Base-by-base conservation (phyloP, 2,329 filamentous ascomycete species). In the Zymoseptoria pseudotritici region DNA sequence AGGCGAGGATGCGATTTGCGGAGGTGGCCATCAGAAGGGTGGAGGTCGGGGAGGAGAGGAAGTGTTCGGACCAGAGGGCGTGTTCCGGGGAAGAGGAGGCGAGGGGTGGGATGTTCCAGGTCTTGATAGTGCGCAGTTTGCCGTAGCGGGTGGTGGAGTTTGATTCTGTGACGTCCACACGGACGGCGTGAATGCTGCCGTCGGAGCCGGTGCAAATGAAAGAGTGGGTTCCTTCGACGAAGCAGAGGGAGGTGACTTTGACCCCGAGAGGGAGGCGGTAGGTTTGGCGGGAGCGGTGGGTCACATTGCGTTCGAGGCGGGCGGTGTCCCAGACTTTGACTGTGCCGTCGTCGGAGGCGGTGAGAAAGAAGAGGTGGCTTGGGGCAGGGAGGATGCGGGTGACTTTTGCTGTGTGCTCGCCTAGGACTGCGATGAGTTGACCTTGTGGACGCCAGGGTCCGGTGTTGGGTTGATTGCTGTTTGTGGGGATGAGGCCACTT, bases 311-410 rank as follows among this genome's bases (percentile, higher is more conserved):
- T 75, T 99, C 94, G 6, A 99, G 81, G 22, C 94, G 84, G 24
- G 86, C 86, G 24, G 91, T 88, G 75, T 99, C 94, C 94, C 94
- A 99, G 4, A 99, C 83, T 70, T 90, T 96, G 59, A 97, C 90
- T 6, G 84, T 86, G 2, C 94, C 90, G 74, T 99, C 94, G 69
- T 96, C 90, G 9, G 92, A 93, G 6, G 87, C 93, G 0, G 94
- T 97, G 59, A 97, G 82, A 74, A 99, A 99, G 76, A 99, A 99
- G 4, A 87, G 79, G 72, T 99, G 93, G 70, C 99, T 94, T 0
- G 93, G 91, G 1, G 94, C 87, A 7, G 91, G 84, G 2, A 89
- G 80, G 10, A 97, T 84, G 9, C 92, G 85, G 69, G 89, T 96
- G 64, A 97, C 85, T 7, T 90, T 84, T 0, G 86, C 90, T 26